Percentiles rank a stretch among this genome's conserved stretches.
Evolutionary conservation across 192 early-diverging fungal genomes (phyloP).

Genomic region (Coemansia sp.): DNA sequence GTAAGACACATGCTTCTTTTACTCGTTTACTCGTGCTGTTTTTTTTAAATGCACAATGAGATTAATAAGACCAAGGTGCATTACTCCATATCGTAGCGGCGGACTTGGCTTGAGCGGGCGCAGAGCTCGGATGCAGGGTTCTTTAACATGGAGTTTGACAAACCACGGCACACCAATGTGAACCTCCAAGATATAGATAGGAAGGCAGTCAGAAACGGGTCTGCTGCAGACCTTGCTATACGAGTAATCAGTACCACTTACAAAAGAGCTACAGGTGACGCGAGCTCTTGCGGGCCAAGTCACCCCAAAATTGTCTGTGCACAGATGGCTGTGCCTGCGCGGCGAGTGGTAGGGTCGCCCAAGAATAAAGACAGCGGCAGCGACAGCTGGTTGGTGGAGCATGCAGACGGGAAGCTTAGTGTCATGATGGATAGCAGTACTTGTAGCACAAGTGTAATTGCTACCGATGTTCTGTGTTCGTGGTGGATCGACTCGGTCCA

Average conservation of each 20-base stretch:
- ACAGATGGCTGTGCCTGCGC: not conserved
- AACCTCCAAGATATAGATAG: too few species aligned
- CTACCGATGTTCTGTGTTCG: conserved; percentile 8
- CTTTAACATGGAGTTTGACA: conserved; percentile 34
- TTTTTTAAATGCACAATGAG: not conserved
- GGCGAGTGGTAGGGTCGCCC: not conserved
- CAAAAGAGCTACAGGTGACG: too few species aligned
- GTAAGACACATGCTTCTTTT: too few species aligned
- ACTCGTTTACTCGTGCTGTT: too few species aligned
- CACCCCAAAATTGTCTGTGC: not conserved
- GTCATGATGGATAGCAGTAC: not conserved
- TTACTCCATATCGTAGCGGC: conserved; percentile 6
- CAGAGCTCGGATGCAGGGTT: conserved; percentile 34
- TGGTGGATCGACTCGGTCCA: conserved; percentile 23
- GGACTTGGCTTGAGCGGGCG: conserved; percentile 23
- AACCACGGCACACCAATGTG: not conserved
- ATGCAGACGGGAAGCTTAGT: conserved; percentile 3
- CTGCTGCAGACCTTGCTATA: too few species aligned
- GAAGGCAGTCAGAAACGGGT: not conserved
- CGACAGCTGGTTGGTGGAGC: conserved; percentile 1
- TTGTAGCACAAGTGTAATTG: not conserved
- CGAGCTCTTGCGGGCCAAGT: not conserved
- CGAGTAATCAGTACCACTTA: too few species aligned
- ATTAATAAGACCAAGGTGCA: not conserved
- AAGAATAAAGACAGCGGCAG: not conserved